These are phyloP conservation scores for Albophoma yamanashiensis DNA, from an alignment of 2,329 filamentous ascomycete genomes.

Conservation along the genomic window DNA sequence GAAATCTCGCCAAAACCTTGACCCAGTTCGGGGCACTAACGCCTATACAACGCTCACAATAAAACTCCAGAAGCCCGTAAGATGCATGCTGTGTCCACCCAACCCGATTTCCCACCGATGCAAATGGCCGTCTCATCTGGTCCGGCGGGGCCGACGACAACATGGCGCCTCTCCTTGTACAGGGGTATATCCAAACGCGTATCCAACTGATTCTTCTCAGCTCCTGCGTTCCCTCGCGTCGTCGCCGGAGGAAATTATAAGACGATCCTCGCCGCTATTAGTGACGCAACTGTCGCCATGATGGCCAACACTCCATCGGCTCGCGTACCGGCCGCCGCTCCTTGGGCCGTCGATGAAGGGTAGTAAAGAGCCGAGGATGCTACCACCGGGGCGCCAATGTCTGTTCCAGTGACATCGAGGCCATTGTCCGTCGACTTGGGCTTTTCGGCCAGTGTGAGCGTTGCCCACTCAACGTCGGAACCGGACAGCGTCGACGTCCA, in stretches of 20 bases:
- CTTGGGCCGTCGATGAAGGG: constrained; percentile 2
- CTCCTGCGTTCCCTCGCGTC: background rate
- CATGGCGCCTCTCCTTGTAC: background rate
- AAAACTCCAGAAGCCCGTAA: background rate
- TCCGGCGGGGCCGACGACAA: background rate
- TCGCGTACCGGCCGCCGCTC: background rate
- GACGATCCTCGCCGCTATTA: background rate
- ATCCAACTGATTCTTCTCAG: background rate
- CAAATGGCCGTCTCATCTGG: background rate
- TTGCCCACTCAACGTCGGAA: constrained; percentile 30
- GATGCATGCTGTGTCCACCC: background rate
- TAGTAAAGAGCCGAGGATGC: constrained; percentile 5
- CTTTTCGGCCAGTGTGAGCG: constrained; percentile 29
- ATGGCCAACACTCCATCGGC: background rate
- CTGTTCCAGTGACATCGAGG: constrained; percentile 12
- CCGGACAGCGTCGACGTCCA: constrained; percentile 35
- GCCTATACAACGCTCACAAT: background rate
- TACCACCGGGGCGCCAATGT: constrained; percentile 4
- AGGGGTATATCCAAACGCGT: background rate
- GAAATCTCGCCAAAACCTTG: background rate
- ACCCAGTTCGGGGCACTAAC: background rate
- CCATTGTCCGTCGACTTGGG: constrained; percentile 20
- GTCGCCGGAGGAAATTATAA: background rate
- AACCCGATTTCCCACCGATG: background rate
- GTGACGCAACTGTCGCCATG: background rate